Evolutionary conservation across 306 rosid genomes (phyloP).

Genomic region (Psophocarpus tetragonolobus): DNA sequence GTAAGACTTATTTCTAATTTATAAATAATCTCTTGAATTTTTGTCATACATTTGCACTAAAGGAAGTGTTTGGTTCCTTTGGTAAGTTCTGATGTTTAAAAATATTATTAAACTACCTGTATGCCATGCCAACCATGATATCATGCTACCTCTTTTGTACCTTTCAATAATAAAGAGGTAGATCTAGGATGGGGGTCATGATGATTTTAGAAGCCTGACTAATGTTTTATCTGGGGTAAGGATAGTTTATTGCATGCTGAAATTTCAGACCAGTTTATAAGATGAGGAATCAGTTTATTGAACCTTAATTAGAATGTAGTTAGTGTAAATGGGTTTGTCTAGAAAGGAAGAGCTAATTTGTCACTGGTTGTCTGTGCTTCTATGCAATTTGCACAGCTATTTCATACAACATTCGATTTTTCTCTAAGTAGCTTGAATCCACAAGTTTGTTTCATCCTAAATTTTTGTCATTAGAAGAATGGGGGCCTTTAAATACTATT

Average conservation of each 20-base stretch:
- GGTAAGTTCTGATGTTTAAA: conserved; percentile 16
- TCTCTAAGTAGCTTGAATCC: background rate
- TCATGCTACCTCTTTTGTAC: no score
- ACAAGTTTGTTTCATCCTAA: background rate
- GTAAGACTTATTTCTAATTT: conserved; percentile 49
- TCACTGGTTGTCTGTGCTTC: no score
- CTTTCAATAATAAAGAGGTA: background rate
- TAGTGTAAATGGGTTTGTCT: no score
- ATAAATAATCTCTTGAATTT: conserved; percentile 1
- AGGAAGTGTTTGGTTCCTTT: background rate
- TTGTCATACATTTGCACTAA: conserved; percentile 22
- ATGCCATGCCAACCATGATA: background rate
- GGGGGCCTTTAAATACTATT: no score
- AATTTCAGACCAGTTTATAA: background rate
- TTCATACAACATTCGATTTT: no score
- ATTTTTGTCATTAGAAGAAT: background rate
- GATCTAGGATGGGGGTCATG: background rate
- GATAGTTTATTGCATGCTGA: background rate
- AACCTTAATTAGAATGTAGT: no score
- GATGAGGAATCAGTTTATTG: background rate
- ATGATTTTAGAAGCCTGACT: background rate
- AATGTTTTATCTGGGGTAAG: background rate
- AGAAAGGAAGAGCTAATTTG: no score
- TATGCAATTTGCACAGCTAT: no score
- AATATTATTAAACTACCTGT: background rate